Base-by-base conservation (phyloP, 2,329 filamentous ascomycete genomes). In the Penicillium hordei region DNA sequence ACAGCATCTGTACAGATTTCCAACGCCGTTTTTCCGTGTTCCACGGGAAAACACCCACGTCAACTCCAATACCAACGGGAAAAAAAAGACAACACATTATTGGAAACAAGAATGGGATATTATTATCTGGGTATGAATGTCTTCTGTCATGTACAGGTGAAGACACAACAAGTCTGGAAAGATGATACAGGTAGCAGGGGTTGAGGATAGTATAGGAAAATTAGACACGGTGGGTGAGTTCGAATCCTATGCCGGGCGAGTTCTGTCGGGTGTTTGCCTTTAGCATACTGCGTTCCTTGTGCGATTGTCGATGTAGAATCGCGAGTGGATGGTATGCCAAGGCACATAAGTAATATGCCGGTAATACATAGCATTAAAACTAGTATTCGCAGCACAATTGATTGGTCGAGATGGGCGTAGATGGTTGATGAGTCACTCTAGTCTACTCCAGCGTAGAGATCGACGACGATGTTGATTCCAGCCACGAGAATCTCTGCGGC, bases 401-500 rank as follows among this genome's bases (percentile, higher is more conserved):
- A 12, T 27, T 36, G 10, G 19, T 52, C 13, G 27, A 42, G 34
- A 40, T 13, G 38, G 36, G 31, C 15, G 15, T 19, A 17, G 29
- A 13, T 38, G 17, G 5, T 29, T 33, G 34, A 40, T 27, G 25
- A 42, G 48, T 21, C 25, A 9, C 15, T 40, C 58, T 76, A 85
- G 63, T 87, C 82, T 42, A 85, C 78, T 54, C 83, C 83, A 57
- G 89, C 92, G 70, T 95, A 95, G 64, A 97, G 73, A 75, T 97
- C 94, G 34, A 97, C 94, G 31, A 97, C 84, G 62, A 99, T 97
- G 75, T 97, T 97, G 68, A 97, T 89, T 19, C 86, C 89, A 1
- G 93, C 93, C 48, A 97, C 92, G 8, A 97, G 78, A 61, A 97
- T 97, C 73, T 99, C 94, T 13, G 93, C 93, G 8, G 93, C 93